Evolutionary conservation across 2,329 filamentous ascomycete genomes (phyloP).

Genomic region (Penicillium paneum): DNA sequence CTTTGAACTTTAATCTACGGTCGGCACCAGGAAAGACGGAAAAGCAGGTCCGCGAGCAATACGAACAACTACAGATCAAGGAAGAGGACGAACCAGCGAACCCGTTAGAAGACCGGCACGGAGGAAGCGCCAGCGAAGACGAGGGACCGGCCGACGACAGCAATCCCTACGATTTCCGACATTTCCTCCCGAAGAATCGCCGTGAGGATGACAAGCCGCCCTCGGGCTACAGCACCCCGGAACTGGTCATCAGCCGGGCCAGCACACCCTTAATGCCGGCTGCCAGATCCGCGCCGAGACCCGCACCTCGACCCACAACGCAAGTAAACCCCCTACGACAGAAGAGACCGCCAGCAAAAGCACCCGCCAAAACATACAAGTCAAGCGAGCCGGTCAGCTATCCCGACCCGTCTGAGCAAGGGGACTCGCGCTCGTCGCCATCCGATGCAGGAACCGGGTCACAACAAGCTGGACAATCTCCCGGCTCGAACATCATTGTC

Average conservation of each 20-base stretch:
- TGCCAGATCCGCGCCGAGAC: conserved; percentile 26
- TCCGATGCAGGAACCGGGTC: conserved; percentile 35
- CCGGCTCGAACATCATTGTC: conserved; percentile 45
- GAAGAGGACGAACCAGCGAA: conserved; percentile 35
- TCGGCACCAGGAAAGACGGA: conserved; percentile 65
- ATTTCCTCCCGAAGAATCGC: conserved; percentile 46
- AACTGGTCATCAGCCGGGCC: conserved; percentile 33
- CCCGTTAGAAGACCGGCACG: conserved; percentile 33
- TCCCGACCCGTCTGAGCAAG: conserved; percentile 26
- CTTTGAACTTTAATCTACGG: conserved; percentile 82
- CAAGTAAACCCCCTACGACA: conserved; percentile 37
- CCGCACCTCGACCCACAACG: conserved; percentile 27
- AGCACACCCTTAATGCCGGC: conserved; percentile 36
- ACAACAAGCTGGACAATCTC: conserved; percentile 34
- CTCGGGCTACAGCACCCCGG: conserved; percentile 37
- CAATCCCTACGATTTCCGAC: conserved; percentile 50
- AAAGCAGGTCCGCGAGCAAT: conserved; percentile 62
- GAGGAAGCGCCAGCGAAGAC: conserved; percentile 36
- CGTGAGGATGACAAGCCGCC: conserved; percentile 34
- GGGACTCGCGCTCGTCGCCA: conserved; percentile 28
- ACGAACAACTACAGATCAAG: conserved; percentile 59
- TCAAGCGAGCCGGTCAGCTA: conserved; percentile 23
- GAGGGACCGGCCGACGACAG: conserved; percentile 43
- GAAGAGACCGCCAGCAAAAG: conserved; percentile 23
- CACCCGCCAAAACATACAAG: conserved; percentile 17